Base-by-base conservation (phyloP, 345 rosid species). In the Melaleuca alternifolia region DNA sequence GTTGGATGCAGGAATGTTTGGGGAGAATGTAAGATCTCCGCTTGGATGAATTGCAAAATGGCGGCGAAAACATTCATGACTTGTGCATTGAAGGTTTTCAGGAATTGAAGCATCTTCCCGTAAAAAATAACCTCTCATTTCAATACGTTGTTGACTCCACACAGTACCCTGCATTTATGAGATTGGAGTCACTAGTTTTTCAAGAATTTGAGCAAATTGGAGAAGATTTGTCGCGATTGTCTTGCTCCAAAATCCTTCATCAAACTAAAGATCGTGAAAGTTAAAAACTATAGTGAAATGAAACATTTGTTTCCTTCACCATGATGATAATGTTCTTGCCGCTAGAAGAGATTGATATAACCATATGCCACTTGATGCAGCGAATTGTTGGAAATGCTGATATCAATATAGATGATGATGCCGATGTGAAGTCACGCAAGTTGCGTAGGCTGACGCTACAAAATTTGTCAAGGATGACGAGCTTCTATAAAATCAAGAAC, bases 171-270 rank as follows among this genome's bases (percentile, higher is more conserved):
- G 84, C 87, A 20, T 87, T 90, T 56, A 85, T 87, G 1, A 50
- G 33, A 24, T 62, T 90, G 86, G 91, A 90, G 88, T 84, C 91
- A 4, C 76, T 90, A 84, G 28, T 51, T 77, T n/a, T 85, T 90
- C 18, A 28, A 56, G 9, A 59, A 54, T 75, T 79, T 86, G 83
- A 28, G 51, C 11, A 84, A 86, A 83, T 86, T 90, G 87, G 89
- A 86, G 84, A 75, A 87, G 77, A 86, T 90, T 46, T 87, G 83
- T 13, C 24, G 51, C 59, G 89, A 88, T 15, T 61, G 15, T 20
- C 82, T 85, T 2, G 14, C 2, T 6, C 23, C 41, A 9, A 24
- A 77, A 10, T 83, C 88, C 24, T 89, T 91, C 14, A 7, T 23
- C 75, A 1, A 52, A 50, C 16, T 85, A 83, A 76, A 48, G 33